These are phyloP conservation scores for Backusella australiensis DNA, from an alignment of 192 early-diverging fungal species.

Conservation along the genomic window DNA sequence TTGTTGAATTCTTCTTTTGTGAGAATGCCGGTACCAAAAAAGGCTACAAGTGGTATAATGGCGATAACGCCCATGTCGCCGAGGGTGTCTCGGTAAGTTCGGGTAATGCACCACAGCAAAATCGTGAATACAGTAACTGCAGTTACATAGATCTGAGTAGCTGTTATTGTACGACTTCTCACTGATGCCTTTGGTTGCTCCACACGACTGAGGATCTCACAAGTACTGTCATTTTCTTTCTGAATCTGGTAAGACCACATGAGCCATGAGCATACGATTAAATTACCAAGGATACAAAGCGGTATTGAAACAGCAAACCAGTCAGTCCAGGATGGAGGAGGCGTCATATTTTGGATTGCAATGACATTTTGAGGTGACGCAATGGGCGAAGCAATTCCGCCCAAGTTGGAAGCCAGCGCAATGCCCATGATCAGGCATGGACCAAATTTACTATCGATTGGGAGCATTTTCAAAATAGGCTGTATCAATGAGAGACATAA, in stretches of 20 bases:
- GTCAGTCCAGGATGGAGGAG: conserved; percentile 85
- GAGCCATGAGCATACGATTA: conserved; percentile 79
- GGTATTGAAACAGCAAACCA: conserved; percentile 91
- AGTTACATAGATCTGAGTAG: conserved; percentile 80
- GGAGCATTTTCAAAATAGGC: conserved; percentile 90
- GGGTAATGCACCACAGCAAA: conserved; percentile 85
- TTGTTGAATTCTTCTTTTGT: conserved; percentile 97
- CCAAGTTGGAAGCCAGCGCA: conserved; percentile 92
- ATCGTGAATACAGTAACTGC: conserved; percentile 75
- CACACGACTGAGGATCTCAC: background rate
- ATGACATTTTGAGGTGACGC: conserved; percentile 96
- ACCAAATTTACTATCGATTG: conserved; percentile 70
- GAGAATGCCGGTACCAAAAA: conserved; percentile 88
- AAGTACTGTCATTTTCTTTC: background rate
- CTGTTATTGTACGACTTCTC: conserved; percentile 38
- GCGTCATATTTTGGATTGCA: conserved; percentile 90
- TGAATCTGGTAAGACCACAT: conserved; percentile 75
- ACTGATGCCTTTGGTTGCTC: conserved; percentile 48
- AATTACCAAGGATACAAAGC: conserved; percentile 76
- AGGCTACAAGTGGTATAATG: conserved; percentile 79
- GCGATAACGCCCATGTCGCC: conserved; percentile 98
- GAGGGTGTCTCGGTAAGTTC: conserved; percentile 65
- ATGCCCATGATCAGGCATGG: conserved; percentile 91
- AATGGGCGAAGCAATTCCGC: conserved; percentile 98
- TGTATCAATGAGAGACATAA: conserved; percentile 92